Conservation (phyloP, 805 yeast species). For the Candida railenensis region DNA sequence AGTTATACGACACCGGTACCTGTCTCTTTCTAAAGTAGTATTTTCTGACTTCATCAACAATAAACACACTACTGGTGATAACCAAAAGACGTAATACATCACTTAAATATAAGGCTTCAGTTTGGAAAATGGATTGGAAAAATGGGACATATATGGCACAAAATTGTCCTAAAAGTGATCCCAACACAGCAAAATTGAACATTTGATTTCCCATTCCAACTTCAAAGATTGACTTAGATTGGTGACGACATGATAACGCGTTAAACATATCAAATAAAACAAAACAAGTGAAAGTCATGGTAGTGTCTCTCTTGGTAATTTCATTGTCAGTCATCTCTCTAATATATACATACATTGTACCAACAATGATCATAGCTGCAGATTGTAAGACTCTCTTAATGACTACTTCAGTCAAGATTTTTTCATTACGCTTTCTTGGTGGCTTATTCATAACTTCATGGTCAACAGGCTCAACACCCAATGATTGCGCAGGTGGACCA, state of each 20-base stretch:
- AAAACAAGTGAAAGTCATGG: constrained; percentile 98
- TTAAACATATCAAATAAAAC: constrained; percentile 96
- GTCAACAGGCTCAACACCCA: constrained; percentile 97
- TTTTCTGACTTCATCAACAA: constrained; percentile 83
- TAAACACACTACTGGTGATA: constrained; percentile 77
- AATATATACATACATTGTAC: constrained; percentile 84
- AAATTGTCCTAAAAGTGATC: constrained; percentile 85
- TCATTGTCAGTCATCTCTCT: constrained; percentile 81
- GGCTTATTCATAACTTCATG: constrained; percentile 94
- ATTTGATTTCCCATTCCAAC: constrained; percentile 76
- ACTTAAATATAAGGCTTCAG: constrained; percentile 76
- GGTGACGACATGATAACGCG: constrained; percentile 90
- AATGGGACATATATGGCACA: constrained; percentile 93
- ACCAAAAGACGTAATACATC: constrained; percentile 65
- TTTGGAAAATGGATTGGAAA: constrained; percentile 89
- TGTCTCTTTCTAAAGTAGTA: constrained; percentile 29
- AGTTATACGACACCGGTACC: neutral
- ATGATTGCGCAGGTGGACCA: constrained; percentile 98
- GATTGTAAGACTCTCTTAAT: constrained; percentile 73
- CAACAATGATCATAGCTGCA: constrained; percentile 73
- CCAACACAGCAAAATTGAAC: constrained; percentile 91
- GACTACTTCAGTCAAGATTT: constrained; percentile 70
- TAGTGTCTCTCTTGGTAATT: constrained; percentile 92
- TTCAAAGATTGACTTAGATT: constrained; percentile 78
- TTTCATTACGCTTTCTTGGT: constrained; percentile 88